Conservation (phyloP, 148 eudicot species). For the Rhododendron ferrugineum region DNA sequence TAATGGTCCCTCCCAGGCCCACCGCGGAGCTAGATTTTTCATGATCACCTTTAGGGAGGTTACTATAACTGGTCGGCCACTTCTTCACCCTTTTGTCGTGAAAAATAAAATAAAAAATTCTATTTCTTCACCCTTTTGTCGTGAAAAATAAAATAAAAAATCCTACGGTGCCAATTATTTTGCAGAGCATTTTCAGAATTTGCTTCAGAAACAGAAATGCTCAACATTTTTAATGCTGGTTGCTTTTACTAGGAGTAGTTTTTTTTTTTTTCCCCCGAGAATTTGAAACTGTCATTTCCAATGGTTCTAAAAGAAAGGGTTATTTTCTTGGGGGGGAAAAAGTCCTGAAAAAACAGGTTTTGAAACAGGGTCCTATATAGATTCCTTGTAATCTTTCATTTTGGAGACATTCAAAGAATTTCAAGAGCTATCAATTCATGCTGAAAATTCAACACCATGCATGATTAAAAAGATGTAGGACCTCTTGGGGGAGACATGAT, state of each 20-base stretch:
- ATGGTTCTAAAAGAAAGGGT: neutral
- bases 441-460: neutral
- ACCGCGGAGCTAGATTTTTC: neutral
- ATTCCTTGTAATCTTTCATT: slow-evolving; percentile 9
- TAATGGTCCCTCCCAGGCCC: neutral
- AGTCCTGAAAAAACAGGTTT: neutral
- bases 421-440: neutral
- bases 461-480: slow-evolving; percentile 10
- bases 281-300: neutral
- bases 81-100: neutral
- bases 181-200: neutral
- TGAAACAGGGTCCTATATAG: neutral
- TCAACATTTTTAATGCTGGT: neutral
- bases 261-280: neutral
- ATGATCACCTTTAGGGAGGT: neutral
- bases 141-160: too few species aligned
- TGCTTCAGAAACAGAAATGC: neutral
- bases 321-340: neutral
- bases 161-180: neutral
- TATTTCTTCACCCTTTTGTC: neutral
- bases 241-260: neutral
- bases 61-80: neutral
- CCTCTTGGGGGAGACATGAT: slow-evolving; percentile 6
- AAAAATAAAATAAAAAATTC: too few species aligned
- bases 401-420: slow-evolving; percentile 10